Evolutionary conservation across 2,329 filamentous ascomycete species (phyloP), one percentile per base, ranked within the genome.

Genomic region (Hymenoscyphus salicellus): DNA sequence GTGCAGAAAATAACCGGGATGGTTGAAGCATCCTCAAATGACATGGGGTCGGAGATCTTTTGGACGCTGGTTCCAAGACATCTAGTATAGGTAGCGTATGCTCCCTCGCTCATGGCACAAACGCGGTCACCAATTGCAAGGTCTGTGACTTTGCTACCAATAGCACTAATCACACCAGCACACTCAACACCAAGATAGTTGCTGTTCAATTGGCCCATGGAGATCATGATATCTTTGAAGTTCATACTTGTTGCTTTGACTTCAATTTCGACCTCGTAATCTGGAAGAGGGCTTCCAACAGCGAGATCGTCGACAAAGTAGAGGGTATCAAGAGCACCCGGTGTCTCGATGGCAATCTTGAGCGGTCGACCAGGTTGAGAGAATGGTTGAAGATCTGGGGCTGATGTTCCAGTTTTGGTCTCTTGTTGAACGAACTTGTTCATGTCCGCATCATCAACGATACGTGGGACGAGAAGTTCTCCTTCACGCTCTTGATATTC

Each of bases 351-450:
- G 0, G 65, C 64, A 1, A 74, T 66, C 41, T 70, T 70, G 23
- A 75, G 57, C 10, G 70, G 68, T 20, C 72, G 58, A 5, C 63
- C 66, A 17, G 60, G 33, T 58, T 74, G 72, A 0, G 75, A 73
- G 66, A 84, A 85, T 1, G 76, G 73, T 5, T 77, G 75, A 0
- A 77, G 72, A 63, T 79, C 77, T 4, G 79, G 70, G 11, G 46
- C 46, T 2, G 73, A 71, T 3, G 75, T 71, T 8, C 74, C 75
- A 0, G 76, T 73, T 60, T 79, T 78, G 1, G 78, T 81, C 66
- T 80, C 75, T 17, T 77, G 75, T 66, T 81, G 77, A 14, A 83
- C 78, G 11, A 78, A 75, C 23, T 78, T 77, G 68, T 71, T 69
- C 64, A 70, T 69, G 7, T 77, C 74, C 0, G 70, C 68, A 61